phyloP scores from a whole-genome alignment of 495 filamentous ascomycete species.

The Ramalina peruviana region DNA sequence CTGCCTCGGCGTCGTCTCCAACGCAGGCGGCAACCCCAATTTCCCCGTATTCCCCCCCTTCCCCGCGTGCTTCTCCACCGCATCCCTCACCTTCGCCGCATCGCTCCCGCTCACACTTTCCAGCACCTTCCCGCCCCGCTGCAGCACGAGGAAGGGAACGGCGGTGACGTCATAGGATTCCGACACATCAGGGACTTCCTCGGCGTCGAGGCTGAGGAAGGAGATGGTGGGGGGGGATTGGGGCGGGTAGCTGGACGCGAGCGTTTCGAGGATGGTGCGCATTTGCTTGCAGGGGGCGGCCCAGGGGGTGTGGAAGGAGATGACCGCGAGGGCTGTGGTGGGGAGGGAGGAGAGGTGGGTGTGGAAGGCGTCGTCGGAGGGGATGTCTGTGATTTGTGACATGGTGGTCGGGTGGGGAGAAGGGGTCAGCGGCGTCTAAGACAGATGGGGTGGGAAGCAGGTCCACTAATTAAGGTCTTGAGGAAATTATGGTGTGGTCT shows the following conservation, averaged over 20 bases:
- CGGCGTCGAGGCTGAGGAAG: slow-evolving; percentile 81
- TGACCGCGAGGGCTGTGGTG: slow-evolving; percentile 52
- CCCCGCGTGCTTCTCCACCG: slow-evolving; percentile 67
- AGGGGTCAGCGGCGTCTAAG: no score
- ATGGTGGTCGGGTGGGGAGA: slow-evolving; percentile 24
- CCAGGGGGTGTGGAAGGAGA: slow-evolving; percentile 94
- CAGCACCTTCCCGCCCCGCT: slow-evolving; percentile 53
- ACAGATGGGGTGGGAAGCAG: no score
- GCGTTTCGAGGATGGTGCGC: slow-evolving; percentile 68
- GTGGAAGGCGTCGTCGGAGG: slow-evolving; percentile 51
- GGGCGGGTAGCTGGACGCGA: slow-evolving; percentile 67
- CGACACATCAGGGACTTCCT: slow-evolving; percentile 74
- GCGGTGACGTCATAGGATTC: slow-evolving; percentile 86
- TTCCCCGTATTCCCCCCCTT: slow-evolving; percentile 22
- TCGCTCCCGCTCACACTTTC: slow-evolving; percentile 81
- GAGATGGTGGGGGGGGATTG: slow-evolving; percentile 49
- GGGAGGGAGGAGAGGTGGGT: slow-evolving; percentile 48
- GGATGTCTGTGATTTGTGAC: slow-evolving; percentile 65
- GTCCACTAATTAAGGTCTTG: no score
- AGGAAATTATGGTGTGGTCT: no score
- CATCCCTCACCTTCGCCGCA: slow-evolving; percentile 61
- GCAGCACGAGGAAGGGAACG: slow-evolving; percentile 79
- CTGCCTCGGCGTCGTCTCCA: slow-evolving; percentile 32
- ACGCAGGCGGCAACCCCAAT: slow-evolving; percentile 36
- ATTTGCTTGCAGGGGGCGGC: slow-evolving; percentile 93